Evolutionary conservation across 139 green algal genomes (phyloP), one percentile per base, ranked within the genome.

Genomic region (Volvox reticuliferus): DNA sequence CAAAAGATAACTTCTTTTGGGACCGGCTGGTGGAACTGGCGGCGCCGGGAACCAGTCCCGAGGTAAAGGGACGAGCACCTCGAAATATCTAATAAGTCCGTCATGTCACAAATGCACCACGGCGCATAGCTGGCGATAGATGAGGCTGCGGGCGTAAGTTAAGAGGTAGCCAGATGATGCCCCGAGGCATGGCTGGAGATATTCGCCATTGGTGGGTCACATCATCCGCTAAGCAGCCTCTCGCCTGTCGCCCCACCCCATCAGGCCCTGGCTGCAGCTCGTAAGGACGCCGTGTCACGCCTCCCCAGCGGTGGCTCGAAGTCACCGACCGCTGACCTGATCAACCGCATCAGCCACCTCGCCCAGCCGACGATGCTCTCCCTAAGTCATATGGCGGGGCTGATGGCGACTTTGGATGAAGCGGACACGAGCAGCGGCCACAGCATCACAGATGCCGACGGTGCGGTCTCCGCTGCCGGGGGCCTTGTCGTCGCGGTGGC

Each of bases 1-100:
- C 94, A 32, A 95, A 94, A 30, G 96, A 98, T 81, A 96, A 96
- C 86, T 80, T 95, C 84, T 93, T 98, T 35, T 97, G 96, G 84
- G 93, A 94, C 17, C 82, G 90, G 19, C 92, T 98, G 33, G 84
- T 84, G 21, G 86, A 76, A 0, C 77, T 98, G 88, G 76, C 62
- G 32, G 14, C 61, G 35, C 79, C 91, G 0, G 86, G 76, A 21
- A 73, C 90, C 21, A 89, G 87, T 14, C 79, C 83, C 9, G 82
- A 92, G 89, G 89, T 92, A 35, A 75, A 26, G 14, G 12, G 67
- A 75, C 67, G 67, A 75, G 67, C n/a, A n/a, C n/a, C n/a, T n/a
- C n/a, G n/a, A n/a, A n/a, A n/a, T n/a, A n/a, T n/a, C n/a, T n/a
- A n/a, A n/a, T 12, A 28, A 28, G 24, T 75, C 67, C 67, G 67